Evolutionary conservation across 371 early-diverging fungal species (phyloP), one percentile per base, ranked within the genome.

Genomic region (Entomophthora muscae): DNA sequence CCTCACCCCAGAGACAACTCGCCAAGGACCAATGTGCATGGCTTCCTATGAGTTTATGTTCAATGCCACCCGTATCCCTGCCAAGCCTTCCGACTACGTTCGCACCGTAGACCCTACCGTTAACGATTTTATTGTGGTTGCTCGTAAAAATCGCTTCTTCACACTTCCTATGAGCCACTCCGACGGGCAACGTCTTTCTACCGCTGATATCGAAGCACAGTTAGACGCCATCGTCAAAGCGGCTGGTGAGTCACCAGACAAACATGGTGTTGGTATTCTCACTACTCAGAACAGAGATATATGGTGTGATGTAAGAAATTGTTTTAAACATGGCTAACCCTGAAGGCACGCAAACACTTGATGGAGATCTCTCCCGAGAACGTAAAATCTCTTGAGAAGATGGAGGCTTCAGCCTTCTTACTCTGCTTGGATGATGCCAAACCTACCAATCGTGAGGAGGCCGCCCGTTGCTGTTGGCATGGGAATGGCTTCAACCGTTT

Each of bases 31-130:
- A 24, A 72, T 95, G 72, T 91, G 90, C 73, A 90, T 89, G 80
- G 78, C 86, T 69, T 88, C 91, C 65, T 95, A 91, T 81, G 85
- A 88, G 73, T 90, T 82, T 73, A 86, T 97, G 90, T 97, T 96
- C 81, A 93, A 96, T 72, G 85, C 94, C 54, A 89, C 89, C 75
- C 89, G 98, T 67, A 83, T 93, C 64, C 93, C 98, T 55, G 72
- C 73, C 65, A 84, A 84, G 72, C 91, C 91, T 2, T 78, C 84
- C 22, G 98, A 97, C 70, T 69, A 77, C 62, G 88, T 86, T 56
- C 77, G 75, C 21, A 76, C 77, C 5, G 85, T 79, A 64, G 90
- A 92, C 64, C 90, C 93, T 56, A 65, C 71, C 23, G 71, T 75
- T 66, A 83, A 93, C 80, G 76, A 83, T 64, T 90, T 92, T 69